phyloP scores from a whole-genome alignment of 768 basidiomycete species.

The Boletus sp. region DNA sequence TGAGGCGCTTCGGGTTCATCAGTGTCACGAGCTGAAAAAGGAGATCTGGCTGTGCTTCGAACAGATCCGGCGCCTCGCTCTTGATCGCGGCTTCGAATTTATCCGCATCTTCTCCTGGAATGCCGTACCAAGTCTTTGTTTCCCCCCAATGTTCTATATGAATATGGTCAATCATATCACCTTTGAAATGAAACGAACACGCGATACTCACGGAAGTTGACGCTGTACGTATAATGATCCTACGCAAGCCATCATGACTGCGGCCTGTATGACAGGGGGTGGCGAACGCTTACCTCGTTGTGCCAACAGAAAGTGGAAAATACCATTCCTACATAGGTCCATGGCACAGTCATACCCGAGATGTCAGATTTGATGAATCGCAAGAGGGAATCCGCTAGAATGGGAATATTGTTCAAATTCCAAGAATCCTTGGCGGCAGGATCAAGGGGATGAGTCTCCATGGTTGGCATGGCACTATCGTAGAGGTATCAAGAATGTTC shows the following conservation, averaged over 20 bases:
- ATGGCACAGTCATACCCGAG: slow-evolving; percentile 98
- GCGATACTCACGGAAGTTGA: slow-evolving; percentile 76
- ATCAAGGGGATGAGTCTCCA: slow-evolving; percentile 89
- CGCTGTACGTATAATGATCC: slow-evolving; percentile 97
- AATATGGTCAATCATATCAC: slow-evolving; percentile 26
- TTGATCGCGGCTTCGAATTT: slow-evolving; percentile 96
- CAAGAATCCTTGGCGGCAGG: slow-evolving; percentile 88
- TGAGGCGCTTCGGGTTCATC: slow-evolving; percentile 89
- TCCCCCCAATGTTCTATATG: slow-evolving; percentile 94
- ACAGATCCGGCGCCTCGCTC: slow-evolving; percentile 93
- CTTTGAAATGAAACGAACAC: slow-evolving; percentile 14
- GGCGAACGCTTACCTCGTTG: slow-evolving; percentile 68
- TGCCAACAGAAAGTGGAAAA: slow-evolving; percentile 99
- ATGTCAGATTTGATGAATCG: slow-evolving; percentile 99
- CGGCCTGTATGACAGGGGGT: slow-evolving; percentile 15
- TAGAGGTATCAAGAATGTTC: slow-evolving; percentile 13
- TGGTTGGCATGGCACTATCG: slow-evolving; percentile 86
- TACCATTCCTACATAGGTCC: slow-evolving; percentile 99
- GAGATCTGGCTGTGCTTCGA: slow-evolving; percentile 95
- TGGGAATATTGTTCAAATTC: slow-evolving; percentile 98
- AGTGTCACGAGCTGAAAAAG: slow-evolving; percentile 97
- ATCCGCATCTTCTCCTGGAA: slow-evolving; percentile 92
- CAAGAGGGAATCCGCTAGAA: slow-evolving; percentile 86
- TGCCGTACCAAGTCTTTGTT: slow-evolving; percentile 99
- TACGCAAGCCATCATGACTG: slow-evolving; percentile 34